phyloP scores from a whole-genome alignment of 345 rosid genomes.

The Moringa oleifera region DNA sequence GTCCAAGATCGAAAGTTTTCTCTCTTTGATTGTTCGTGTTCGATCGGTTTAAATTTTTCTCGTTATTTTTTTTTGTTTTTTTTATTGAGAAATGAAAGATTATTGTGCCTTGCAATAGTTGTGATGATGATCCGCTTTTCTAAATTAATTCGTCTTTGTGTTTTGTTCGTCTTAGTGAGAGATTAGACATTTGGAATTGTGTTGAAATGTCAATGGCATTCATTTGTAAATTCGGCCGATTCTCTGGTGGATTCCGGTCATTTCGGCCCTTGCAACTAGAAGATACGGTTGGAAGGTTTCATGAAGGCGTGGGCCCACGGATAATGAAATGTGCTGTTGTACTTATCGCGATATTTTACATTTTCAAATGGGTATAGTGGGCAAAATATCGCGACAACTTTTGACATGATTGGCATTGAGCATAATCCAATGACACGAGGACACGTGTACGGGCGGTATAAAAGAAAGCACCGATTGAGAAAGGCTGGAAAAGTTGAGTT shows the following conservation, averaged over 20 bases:
- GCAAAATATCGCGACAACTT: conserved; percentile 18
- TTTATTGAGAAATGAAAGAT: conserved; percentile 23
- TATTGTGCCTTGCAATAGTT: conserved; percentile 23
- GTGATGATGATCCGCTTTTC: not conserved
- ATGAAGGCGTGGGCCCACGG: conserved; percentile 14
- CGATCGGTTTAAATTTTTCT: conserved; percentile 20
- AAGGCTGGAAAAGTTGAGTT: conserved; percentile 18
- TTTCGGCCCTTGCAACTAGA: conserved; percentile 8
- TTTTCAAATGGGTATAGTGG: not conserved
- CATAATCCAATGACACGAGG: conserved; percentile 3
- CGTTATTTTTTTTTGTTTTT: conserved; percentile 7
- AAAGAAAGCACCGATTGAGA: not conserved
- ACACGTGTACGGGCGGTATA: conserved; percentile 15
- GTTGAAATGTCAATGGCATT: conserved; percentile 28
- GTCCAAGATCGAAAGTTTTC: conserved; percentile 10
- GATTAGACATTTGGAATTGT: too few species aligned
- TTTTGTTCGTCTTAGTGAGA: too few species aligned
- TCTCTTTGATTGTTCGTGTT: conserved; percentile 16
- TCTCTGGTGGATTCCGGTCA: conserved; percentile 9
- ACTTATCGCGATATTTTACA: conserved; percentile 16
- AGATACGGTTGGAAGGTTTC: conserved; percentile 9
- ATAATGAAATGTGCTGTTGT: conserved; percentile 15
- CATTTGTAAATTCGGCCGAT: conserved; percentile 21
- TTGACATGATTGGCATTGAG: conserved; percentile 4
- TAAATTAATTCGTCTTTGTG: too few species aligned